Percentiles rank a stretch among this genome's conserved stretches.
These are phyloP conservation scores for Tulasnella sp. DNA, from an alignment of 768 basidiomycete species.

Conservation along the genomic window DNA sequence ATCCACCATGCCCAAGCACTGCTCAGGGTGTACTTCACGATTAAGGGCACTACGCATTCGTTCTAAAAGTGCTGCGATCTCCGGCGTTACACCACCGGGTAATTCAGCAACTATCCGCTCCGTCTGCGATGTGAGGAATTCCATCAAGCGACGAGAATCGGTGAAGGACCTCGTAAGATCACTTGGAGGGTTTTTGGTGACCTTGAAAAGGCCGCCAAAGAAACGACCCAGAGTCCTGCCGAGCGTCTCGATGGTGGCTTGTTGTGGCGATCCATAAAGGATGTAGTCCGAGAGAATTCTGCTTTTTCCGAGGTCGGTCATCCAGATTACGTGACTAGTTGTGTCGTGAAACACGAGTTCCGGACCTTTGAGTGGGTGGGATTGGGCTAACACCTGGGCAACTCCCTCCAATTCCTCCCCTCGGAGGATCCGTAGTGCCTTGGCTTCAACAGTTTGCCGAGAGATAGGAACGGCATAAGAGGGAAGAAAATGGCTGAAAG, in stretches of 20 bases:
- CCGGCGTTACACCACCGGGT: background rate
- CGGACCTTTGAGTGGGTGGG: background rate
- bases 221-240: background rate
- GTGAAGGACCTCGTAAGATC: background rate
- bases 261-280: background rate
- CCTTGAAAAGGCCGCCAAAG: background rate
- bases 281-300: constrained; percentile 5
- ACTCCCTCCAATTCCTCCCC: background rate
- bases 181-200: background rate
- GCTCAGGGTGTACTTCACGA: background rate
- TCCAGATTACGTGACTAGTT: background rate
- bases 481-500: background rate
- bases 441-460: constrained; percentile 3
- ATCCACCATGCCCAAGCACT: constrained; percentile 27
- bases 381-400: background rate
- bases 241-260: background rate
- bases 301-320: background rate
- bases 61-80: constrained; percentile 3
- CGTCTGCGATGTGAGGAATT: background rate
- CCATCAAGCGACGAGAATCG: constrained; percentile 1
- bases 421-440: background rate
- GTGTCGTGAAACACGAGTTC: constrained; percentile 11
- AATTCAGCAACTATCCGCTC: background rate
- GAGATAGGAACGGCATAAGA: background rate
- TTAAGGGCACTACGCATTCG: background rate